Evolutionary conservation across 2,329 filamentous ascomycete genomes (phyloP).

Genomic region (Fusarium agapanthi): DNA sequence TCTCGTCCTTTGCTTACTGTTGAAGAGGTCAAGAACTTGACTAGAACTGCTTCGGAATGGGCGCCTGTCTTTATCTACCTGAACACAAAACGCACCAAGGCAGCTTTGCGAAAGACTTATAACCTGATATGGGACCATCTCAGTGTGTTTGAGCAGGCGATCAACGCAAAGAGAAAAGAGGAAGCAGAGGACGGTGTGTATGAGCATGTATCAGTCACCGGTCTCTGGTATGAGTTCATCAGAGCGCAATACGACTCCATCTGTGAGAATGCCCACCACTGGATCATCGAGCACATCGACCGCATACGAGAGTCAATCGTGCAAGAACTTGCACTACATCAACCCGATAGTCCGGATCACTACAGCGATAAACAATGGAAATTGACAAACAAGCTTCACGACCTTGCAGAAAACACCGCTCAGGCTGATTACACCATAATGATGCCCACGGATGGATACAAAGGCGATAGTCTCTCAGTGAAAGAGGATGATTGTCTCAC

Average conservation of each 20-base stretch:
- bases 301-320: constrained; percentile 31
- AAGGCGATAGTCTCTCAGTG: constrained; percentile 22
- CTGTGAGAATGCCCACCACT: constrained; percentile 32
- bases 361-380: constrained; percentile 20
- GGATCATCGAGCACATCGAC: constrained; percentile 39
- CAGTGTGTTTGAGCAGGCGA: constrained; percentile 35
- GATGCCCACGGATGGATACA: constrained; percentile 43
- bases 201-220: constrained; percentile 24
- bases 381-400: constrained; percentile 37
- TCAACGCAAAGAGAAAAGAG: constrained; percentile 31
- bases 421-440: constrained; percentile 40
- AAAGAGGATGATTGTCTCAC: constrained; percentile 15
- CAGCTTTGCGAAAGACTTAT: constrained; percentile 36
- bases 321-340: neutral
- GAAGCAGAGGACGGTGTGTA: neutral
- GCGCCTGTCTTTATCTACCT: constrained; percentile 44
- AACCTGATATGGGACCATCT: constrained; percentile 42
- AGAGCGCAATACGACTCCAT: constrained; percentile 35
- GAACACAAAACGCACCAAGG: constrained; percentile 30
- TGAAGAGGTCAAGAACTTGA: constrained; percentile 16
- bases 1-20: neutral
- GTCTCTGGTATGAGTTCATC: constrained; percentile 41
- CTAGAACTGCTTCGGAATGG: constrained; percentile 32
- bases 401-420: constrained; percentile 31
- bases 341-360: neutral